Percentiles rank a stretch among this genome's conserved stretches.
Conservation (phyloP, 192 early-diverging fungal genomes). For the Mortierella antarctica region DNA sequence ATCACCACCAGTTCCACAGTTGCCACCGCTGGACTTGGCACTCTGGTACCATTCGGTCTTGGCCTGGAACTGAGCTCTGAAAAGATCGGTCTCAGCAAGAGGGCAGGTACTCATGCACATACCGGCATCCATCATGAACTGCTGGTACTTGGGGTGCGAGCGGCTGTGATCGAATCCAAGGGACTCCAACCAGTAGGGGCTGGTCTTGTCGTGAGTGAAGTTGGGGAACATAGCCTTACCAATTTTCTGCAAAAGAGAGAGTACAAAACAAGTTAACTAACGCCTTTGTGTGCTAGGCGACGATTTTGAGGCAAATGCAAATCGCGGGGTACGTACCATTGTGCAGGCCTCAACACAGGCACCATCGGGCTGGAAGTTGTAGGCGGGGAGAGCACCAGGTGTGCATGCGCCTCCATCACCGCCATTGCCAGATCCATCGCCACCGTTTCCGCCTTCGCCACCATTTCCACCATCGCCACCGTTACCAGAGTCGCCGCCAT, state of each 20-base stretch:
- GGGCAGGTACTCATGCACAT: conserved; percentile 13
- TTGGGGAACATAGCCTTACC: conserved; percentile 22
- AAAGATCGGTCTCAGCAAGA: conserved; percentile 14
- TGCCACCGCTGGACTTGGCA: conserved; percentile 4
- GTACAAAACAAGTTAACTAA: background rate
- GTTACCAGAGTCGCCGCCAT: background rate
- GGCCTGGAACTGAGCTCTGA: conserved; percentile 13
- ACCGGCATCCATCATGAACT: conserved; percentile 30
- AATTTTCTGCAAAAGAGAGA: conserved; percentile 8
- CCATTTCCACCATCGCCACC: background rate
- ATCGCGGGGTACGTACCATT: background rate
- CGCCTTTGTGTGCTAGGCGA: too few species aligned
- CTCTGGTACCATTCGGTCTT: conserved; percentile 11
- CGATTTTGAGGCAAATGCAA: too few species aligned
- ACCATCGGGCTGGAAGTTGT: background rate
- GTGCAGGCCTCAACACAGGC: too few species aligned
- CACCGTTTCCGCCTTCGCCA: background rate
- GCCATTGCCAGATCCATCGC: too few species aligned
- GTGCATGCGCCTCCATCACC: too few species aligned
- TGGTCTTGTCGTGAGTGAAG: conserved; percentile 27
- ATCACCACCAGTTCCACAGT: background rate
- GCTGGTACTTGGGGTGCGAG: conserved; percentile 16
- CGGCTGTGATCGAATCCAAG: conserved; percentile 18
- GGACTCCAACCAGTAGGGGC: conserved; percentile 18
- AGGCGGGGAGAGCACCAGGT: too few species aligned